These are phyloP conservation scores for Heliocybe sulcata DNA, from an alignment of 1,284 basidiomycete species.

Conservation along the genomic window DNA sequence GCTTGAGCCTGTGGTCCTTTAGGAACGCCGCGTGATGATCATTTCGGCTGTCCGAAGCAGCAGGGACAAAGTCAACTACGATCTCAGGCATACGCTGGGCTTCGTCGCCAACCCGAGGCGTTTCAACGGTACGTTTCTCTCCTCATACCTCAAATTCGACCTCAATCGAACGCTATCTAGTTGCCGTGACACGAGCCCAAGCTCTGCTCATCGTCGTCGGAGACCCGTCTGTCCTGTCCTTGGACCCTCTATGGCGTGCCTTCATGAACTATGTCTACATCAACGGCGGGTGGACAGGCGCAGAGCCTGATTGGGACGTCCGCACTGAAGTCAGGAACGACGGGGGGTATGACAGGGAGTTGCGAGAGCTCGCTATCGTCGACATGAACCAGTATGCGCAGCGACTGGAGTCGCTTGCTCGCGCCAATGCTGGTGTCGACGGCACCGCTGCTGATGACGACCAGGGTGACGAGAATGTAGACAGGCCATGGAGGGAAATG, in stretches of 20 bases:
- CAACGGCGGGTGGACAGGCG: constrained; percentile 43
- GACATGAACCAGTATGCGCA: constrained; percentile 48
- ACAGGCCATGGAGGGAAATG: constrained; percentile 44
- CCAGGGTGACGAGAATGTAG: constrained; percentile 36
- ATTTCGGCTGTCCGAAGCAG: constrained; percentile 62
- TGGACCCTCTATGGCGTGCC: constrained; percentile 49
- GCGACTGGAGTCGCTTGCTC: constrained; percentile 35
- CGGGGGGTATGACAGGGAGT: constrained; percentile 21
- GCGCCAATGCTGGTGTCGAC: constrained; percentile 27
- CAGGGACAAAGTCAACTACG: constrained; percentile 44
- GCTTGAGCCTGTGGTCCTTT: neutral
- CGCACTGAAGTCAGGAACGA: constrained; percentile 19
- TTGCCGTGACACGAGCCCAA: constrained; percentile 50
- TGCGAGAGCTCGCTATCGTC: constrained; percentile 21
- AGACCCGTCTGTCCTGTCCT: constrained; percentile 42
- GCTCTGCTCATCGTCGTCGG: constrained; percentile 50
- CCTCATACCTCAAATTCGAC: neutral
- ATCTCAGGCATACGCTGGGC: constrained; percentile 50
- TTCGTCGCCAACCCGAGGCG: constrained; percentile 57
- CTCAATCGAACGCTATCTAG: constrained; percentile 20
- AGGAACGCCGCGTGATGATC: constrained; percentile 62
- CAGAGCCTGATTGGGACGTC: constrained; percentile 39
- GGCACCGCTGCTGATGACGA: constrained; percentile 23
- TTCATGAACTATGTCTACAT: constrained; percentile 44
- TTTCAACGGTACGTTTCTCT: constrained; percentile 45